Base-by-base conservation (phyloP, 805 yeast genomes). In the Helenozyma baotianmanensis region DNA sequence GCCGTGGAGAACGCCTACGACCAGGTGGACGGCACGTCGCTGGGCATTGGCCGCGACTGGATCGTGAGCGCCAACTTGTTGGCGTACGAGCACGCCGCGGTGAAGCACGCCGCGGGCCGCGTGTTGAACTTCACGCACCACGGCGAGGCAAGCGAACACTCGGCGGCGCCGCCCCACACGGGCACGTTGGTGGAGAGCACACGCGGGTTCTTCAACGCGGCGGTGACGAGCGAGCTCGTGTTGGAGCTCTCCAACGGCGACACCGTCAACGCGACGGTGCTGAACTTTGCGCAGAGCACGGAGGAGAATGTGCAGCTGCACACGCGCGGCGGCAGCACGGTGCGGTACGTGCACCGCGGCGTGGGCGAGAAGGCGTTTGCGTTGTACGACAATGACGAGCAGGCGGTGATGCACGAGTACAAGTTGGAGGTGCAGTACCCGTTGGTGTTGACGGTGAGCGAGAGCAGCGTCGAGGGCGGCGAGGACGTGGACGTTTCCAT, bases 31-130 rank as follows among this genome's bases (percentile, higher is more conserved):
- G 44, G 38, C 3, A 25, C 23, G 3, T 2, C 9, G 11, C 44
- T 47, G 2, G 46, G 72, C 50, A 47, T 51, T 6, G 75, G 75
- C 1, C 62, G 69, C 14, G 74, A 77, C 50, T 80, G 87, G 87
- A 68, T 78, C 29, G 56, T 77, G 11, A 60, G 80, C 17, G 83
- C 78, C 9, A 74, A 69, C 39, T 45, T 80, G 21, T 60, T 73
- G 24, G 60, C 76, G 13, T 80, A 78, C 73, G 80, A 76, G 51
- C 64, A 65, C 32, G 43, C 50, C 2, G 42, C 58, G 9, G 63
- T 78, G 18, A 56, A 45, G 9, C 47, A 50, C 13, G 56, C 70
- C 23, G 32, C 45, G 5, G 81, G 80, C 36, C 51, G 56, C 9
- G 42, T 73, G 1, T 24, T 41, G 5, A 23, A 45, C 8, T 22